Percentiles rank a stretch among this genome's conserved stretches.
Evolutionary conservation across 306 rosid species (phyloP).

Genomic region (Vicia faba): DNA sequence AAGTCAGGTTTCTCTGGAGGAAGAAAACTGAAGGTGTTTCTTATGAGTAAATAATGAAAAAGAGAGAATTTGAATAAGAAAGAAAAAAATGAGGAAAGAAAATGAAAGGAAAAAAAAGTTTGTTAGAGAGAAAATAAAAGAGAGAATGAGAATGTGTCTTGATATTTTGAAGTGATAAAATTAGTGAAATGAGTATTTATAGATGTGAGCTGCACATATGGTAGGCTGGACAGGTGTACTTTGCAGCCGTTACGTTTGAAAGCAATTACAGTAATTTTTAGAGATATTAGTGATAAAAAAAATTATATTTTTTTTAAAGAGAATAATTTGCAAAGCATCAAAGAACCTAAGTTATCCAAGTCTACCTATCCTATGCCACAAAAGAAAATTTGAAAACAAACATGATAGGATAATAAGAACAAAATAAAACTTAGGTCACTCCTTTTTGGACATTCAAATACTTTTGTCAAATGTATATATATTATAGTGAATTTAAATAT

Average conservation of each 20-base stretch:
- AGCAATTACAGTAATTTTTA: no score
- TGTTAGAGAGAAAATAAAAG: not conserved
- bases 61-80: not conserved
- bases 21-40: no score
- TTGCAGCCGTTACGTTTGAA: conserved; percentile 41
- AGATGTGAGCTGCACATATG: not conserved
- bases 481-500: no score
- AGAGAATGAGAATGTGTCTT: conserved; percentile 8
- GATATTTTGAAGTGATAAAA: conserved; percentile 15
- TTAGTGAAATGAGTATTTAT: conserved; percentile 38
- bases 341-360: no score
- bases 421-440: not conserved
- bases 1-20: not conserved
- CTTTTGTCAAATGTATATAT: not conserved
- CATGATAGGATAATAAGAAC: not conserved
- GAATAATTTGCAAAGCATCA: no score
- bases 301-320: no score
- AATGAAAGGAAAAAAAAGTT: not conserved
- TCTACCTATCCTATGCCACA: no score
- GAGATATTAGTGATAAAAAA: no score
- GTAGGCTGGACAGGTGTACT: conserved; percentile 30
- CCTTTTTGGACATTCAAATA: not conserved
- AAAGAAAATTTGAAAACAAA: no score
- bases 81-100: conserved; percentile 22
- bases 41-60: no score